Evolutionary conservation across 495 filamentous ascomycete species (phyloP), one percentile per base, ranked within the genome.

Genomic region (Thozetella sp.): DNA sequence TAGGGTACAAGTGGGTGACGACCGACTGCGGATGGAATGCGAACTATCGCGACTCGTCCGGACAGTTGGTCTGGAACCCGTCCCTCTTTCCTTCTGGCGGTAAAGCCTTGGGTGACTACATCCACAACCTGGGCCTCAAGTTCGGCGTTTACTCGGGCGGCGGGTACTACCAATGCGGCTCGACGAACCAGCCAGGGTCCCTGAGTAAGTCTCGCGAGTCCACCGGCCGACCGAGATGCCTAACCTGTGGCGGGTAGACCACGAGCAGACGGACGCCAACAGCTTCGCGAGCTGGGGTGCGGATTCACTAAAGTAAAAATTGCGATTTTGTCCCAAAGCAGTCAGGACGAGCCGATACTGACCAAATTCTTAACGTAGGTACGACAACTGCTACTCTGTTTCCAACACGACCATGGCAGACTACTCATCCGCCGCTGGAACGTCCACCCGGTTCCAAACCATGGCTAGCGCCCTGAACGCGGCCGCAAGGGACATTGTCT

Each of bases 121-220:
- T 86, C 25, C 83, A 86, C 63, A 63, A 62, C 6, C 60, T 78
- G 2, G 77, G 76, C 1, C 59, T 86, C 22, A 67, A 80, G 34
- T 88, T 87, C 62, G 84, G 85, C 0, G 73, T 85, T 0, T 86
- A 87, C 58, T 80, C 80, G 15, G 81, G 83, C 40, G 79, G 75
- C 2, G 84, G 83, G 13, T 69, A 67, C 15, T 65, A 68, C n/a
- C 67, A 70, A 51, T 75, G 70, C 60, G 61, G 62, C 25, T 67
- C 62, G 22, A 66, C 64, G 13, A 59, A 69, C 27, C 64, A 66
- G 23, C 67, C 67, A 25, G 67, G 64, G 37, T 69, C 64, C 57
- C 59, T 67, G 25, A 64, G 66, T 66, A 62, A 10, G 56, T 27
- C 50, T 24, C 17, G 15, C 3, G 26, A n/a, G n/a, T 25, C 25